A percentile compares a stretch with the other conserved stretches of the same genome.
Evolutionary conservation across 257 asterid species (phyloP).

Genomic region (Gardenia jasminoides): DNA sequence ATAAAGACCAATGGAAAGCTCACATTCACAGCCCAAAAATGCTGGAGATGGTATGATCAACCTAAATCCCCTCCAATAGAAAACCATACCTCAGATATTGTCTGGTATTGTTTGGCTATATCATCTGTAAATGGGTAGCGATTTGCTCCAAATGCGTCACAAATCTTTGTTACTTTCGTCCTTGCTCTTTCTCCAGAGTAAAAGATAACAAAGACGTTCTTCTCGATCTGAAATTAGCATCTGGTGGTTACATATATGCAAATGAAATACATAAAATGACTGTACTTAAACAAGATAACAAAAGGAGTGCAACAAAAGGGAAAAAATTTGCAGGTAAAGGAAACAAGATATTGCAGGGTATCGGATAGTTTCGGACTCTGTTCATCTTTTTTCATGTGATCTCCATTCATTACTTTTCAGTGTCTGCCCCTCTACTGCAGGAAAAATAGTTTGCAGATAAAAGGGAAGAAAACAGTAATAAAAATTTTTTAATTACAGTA

Average conservation of each 20-base stretch:
- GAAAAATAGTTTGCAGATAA: background rate
- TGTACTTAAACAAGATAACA: background rate
- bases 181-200: constrained; percentile 67
- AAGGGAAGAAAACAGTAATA: background rate
- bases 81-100: constrained; percentile 45
- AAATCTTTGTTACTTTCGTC: constrained; percentile 54
- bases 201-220: constrained; percentile 55
- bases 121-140: constrained; percentile 60
- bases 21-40: background rate
- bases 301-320: background rate
- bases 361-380: background rate
- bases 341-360: background rate
- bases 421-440: background rate
- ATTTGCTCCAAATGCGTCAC: constrained; percentile 72
- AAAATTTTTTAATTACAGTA: background rate
- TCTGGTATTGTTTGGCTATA: constrained; percentile 46
- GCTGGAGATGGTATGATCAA: background rate
- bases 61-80: constrained; percentile 1
- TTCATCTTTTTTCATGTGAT: background rate
- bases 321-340: background rate
- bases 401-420: background rate
- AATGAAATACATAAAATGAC: background rate
- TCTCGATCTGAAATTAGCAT: constrained; percentile 47
- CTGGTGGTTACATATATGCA: background rate
- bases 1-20: background rate